Conservation (phyloP, 1,139 yeast genomes). For the Hemisphaericaspora subhashii region DNA sequence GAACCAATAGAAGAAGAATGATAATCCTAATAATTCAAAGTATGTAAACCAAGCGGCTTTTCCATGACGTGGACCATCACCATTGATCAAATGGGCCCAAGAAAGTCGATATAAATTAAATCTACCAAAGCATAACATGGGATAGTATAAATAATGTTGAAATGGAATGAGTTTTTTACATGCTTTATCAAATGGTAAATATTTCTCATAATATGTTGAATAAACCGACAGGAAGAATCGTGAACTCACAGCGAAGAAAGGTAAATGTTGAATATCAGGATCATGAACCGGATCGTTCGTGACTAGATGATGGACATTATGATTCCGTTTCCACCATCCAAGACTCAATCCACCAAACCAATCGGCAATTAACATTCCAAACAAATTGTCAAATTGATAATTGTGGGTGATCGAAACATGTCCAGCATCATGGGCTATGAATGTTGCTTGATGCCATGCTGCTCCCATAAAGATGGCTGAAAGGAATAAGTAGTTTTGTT, state of each 20-base stretch:
- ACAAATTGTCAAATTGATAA: conserved; percentile 72
- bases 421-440: conserved; percentile 89
- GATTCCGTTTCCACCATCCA: conserved; percentile 96
- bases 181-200: conserved; percentile 63
- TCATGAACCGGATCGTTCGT: conserved; percentile 93
- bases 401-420: conserved; percentile 81
- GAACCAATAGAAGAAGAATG: conserved; percentile 75
- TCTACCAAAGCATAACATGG: conserved; percentile 78
- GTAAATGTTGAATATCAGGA: conserved; percentile 91
- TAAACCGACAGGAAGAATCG: conserved; percentile 65
- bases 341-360: conserved; percentile 84
- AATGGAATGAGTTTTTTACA: conserved; percentile 60
- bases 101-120: conserved; percentile 81
- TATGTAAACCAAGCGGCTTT: conserved; percentile 86
- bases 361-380: conserved; percentile 74
- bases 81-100: conserved; percentile 70
- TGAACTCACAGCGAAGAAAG: conserved; percentile 84
- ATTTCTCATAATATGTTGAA: conserved; percentile 76
- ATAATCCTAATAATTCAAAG: conserved; percentile 69
- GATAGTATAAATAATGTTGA: conserved; percentile 75
- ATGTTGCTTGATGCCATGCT: conserved; percentile 89
- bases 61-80: conserved; percentile 78
- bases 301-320: conserved; percentile 84
- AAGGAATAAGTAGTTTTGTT: conserved; percentile 42
- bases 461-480: conserved; percentile 71